Conservation (phyloP, 2,329 filamentous ascomycete genomes). For the Fusarium algeriense region DNA sequence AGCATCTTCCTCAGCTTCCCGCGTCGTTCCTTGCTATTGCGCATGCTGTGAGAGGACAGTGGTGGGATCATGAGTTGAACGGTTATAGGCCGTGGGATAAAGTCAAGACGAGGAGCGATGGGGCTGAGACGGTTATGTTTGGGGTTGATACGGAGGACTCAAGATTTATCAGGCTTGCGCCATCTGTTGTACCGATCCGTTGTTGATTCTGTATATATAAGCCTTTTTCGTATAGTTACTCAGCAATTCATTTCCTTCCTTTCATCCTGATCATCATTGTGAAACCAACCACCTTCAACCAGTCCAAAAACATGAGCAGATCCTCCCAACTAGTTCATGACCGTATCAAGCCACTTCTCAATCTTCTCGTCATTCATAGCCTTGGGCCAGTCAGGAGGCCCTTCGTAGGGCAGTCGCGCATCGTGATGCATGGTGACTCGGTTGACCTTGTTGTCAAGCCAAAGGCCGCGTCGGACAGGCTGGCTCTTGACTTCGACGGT, state of each 20-base stretch:
- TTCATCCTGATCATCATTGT: not conserved
- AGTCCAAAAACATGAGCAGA: not conserved
- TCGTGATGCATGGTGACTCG: not conserved
- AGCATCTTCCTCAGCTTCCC: constrained; percentile 33
- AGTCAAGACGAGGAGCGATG: constrained; percentile 4
- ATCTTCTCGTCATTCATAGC: not conserved
- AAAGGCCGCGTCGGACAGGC: not conserved
- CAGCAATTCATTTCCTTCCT: not conserved
- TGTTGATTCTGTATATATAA: constrained; percentile 7
- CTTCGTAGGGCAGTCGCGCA: constrained; percentile 12
- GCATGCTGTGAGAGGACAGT: constrained; percentile 30
- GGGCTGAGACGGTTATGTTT: constrained; percentile 37
- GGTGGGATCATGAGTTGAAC: constrained; percentile 37
- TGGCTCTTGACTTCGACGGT: not conserved
- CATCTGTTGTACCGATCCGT: constrained; percentile 30
- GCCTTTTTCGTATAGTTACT: not conserved
- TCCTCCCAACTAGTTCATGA: not conserved
- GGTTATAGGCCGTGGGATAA: constrained; percentile 25
- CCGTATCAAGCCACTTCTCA: not conserved
- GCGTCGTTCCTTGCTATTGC: constrained; percentile 39
- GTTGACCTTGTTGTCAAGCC: not conserved
- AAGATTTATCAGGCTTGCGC: constrained; percentile 37
- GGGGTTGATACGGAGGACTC: constrained; percentile 31
- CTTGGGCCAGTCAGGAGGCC: not conserved
- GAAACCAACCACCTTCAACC: not conserved